Evolutionary conservation across 202 grass and related monocot genomes (phyloP), one percentile per base, ranked within the genome.

Genomic region (Saccharum hybrid): DNA sequence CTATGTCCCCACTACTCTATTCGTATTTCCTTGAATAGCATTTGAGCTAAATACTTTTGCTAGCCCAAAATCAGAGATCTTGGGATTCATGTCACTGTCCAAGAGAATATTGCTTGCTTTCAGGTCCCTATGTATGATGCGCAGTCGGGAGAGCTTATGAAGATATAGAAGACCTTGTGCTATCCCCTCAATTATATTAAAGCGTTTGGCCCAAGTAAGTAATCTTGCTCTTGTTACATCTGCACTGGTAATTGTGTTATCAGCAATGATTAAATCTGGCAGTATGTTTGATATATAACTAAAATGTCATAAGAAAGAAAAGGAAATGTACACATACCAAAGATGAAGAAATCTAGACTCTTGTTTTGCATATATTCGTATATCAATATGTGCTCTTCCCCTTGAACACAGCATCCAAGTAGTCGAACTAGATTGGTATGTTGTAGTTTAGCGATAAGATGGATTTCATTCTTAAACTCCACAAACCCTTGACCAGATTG

Each of bases 341-440:
- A 87, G 40, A 87, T 76, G 45, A 87, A 43, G 46, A 73, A 75
- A 48, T 87, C 77, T 48, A 87, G 33, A 66, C 85, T 87, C 68
- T 76, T 87, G 69, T 82, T 87, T 76, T 87, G 71, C 85, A 87
- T 76, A 34, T 87, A 87, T 77, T 87, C 85, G 67, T 81, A 86
- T 57, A 86, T 73, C 31, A 86, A 34, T 79, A 86, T 73, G 61
- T 52, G 21, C 31, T 86, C 83, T 30, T 86, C 77, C 59, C 84
- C 84, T 60, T 86, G 45, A 57, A 81, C 33, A 41, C 77, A 86
- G n/a, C 68, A 86, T 38, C 84, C 77, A n/a, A 86, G 57, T 18
- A 86, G 62, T 23, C 77, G 30, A 21, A 86, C 84, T 36, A 86
- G 54, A 66, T 86, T 86, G n/a, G 66, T 40, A 57, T 86, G 84